Percentiles rank a stretch among this genome's conserved stretches.
Evolutionary conservation across 2,329 filamentous ascomycete genomes (phyloP).

Genomic region (Thermothelomyces thermophilus): DNA sequence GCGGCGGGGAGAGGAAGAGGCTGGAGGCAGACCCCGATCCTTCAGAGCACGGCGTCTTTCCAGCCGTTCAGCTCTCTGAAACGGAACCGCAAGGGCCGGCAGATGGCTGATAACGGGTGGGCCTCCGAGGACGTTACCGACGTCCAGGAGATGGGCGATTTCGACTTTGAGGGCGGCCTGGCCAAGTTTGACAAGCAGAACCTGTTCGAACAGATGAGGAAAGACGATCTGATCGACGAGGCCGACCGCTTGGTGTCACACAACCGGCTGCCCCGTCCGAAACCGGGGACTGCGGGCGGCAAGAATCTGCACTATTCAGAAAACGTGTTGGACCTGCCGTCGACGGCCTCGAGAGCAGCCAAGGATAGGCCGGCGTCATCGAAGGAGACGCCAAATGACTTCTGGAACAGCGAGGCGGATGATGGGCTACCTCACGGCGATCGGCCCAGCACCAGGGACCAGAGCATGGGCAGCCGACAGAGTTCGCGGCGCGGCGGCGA

Average conservation of each 20-base stretch:
- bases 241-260: conserved; percentile 85
- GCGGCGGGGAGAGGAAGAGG: conserved; percentile 41
- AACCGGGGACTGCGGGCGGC: conserved; percentile 66
- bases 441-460: conserved; percentile 43
- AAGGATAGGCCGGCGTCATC: conserved; percentile 21
- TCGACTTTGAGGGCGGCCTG: conserved; percentile 83
- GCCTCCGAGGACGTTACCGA: conserved; percentile 94
- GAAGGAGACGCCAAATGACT: conserved; percentile 41
- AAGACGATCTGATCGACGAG: conserved; percentile 82
- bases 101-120: conserved; percentile 68
- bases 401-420: conserved; percentile 71
- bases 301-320: conserved; percentile 91
- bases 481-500: conserved; percentile 46
- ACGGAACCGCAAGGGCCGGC: conserved; percentile 44
- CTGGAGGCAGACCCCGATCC: conserved; percentile 54
- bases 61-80: conserved; percentile 57
- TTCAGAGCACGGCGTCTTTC: conserved; percentile 55
- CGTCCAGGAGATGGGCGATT: conserved; percentile 86
- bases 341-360: conserved; percentile 30
- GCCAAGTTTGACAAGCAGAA: conserved; percentile 92
- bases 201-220: conserved; percentile 86
- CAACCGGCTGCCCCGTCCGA: conserved; percentile 59
- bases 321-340: conserved; percentile 70
- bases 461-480: conserved; percentile 46
- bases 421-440: conserved; percentile 46